Evolutionary conservation across 2,329 filamentous ascomycete genomes (phyloP), one percentile per base, ranked within the genome.

Genomic region (Colletotrichum eleusines): DNA sequence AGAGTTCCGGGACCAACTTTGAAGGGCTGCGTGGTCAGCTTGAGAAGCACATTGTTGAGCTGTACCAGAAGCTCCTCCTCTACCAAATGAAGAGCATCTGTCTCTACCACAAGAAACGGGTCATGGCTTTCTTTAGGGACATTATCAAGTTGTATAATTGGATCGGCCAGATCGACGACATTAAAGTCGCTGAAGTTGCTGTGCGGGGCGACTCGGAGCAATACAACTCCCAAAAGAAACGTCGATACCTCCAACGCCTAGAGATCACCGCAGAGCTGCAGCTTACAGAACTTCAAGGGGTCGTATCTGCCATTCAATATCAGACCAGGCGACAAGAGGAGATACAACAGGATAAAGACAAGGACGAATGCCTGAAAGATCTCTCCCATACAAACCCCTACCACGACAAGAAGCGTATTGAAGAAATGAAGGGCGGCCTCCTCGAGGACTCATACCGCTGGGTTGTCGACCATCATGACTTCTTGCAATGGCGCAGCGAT

Each of bases 41-140:
- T 26, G 69, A 80, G 54, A 66, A 73, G 9, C 63, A 58, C 8
- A 74, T 84, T n/a, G 33, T 79, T 35, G 50, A 77, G 35, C 78
- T 84, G 31, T 84, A 84, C 72, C 75, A 79, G 65, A 76, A 74
- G 63, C 76, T 84, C 35, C 77, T 84, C n/a, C 44, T 73, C 3
- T 84, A 82, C 72, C 23, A 81, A 73, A 83, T 84, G 65, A 82
- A 80, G 74, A 84, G 80, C 65, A 74, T 82, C 53, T 80, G 75
- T 63, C 77, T 74, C 7, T 83, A 16, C 3, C 23, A 18, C 11
- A 23, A 14, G 2, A 16, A 18, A 7, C 6, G 23, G 5, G n/a
- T 23, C 23, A 23, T 14, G 23, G 5, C 8, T 11, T 50, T 28
- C 23, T 26, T 28, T 20, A 28, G 12, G 23, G 12, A 50, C 28